Evolutionary conservation across 805 yeast genomes (phyloP).

Genomic region (Wickerhamiella shivajii): DNA sequence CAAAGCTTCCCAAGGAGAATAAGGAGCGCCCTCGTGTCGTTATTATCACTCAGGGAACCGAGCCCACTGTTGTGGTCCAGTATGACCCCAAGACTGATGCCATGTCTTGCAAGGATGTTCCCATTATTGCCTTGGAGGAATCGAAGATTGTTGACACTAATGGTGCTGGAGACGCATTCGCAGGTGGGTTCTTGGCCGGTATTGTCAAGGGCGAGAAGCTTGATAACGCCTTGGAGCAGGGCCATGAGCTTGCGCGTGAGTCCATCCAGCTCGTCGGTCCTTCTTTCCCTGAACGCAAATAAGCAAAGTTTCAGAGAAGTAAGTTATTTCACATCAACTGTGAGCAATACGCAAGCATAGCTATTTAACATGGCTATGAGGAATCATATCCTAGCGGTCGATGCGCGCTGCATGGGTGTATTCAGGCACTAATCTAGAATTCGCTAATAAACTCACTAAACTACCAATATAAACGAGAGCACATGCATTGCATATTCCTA

Average conservation of each 20-base stretch:
- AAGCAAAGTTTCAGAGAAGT: too few species aligned
- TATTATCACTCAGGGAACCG: conserved; percentile 88
- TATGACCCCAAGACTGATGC: conserved; percentile 29
- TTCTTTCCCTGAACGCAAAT: conserved; percentile 66
- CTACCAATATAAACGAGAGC: too few species aligned
- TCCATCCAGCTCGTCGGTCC: conserved; percentile 93
- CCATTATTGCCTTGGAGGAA: conserved; percentile 58
- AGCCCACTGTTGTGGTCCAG: conserved; percentile 69
- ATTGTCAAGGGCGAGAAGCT: conserved; percentile 58
- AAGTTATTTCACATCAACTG: too few species aligned
- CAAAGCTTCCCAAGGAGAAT: conserved; percentile 64
- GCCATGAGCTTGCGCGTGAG: conserved; percentile 86
- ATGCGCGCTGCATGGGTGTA: too few species aligned
- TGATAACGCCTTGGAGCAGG: conserved; percentile 39
- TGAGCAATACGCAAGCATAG: too few species aligned
- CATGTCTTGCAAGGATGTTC: conserved; percentile 29
- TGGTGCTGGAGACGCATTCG: conserved; percentile 99
- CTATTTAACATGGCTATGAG: too few species aligned
- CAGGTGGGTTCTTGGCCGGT: conserved; percentile 89
- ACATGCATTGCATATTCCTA: too few species aligned
- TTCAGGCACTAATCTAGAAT: too few species aligned
- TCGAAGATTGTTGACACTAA: conserved; percentile 75
- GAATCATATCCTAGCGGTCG: too few species aligned
- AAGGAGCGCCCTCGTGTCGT: conserved; percentile 61
- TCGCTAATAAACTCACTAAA: too few species aligned